Base-by-base conservation (phyloP, 306 rosid species). In the Vigna nakashimae region DNA sequence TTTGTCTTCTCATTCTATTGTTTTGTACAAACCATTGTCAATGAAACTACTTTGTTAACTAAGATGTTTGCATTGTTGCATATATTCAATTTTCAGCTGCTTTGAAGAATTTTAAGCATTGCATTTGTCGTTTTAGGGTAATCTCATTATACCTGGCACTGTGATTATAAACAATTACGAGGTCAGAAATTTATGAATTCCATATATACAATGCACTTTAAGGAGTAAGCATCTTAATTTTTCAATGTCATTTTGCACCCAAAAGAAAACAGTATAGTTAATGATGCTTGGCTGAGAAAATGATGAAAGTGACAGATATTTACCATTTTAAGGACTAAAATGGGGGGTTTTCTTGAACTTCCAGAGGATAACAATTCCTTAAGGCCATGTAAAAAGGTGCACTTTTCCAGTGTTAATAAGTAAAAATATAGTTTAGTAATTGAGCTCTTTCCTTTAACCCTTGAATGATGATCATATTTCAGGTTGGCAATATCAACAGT, bases 401-500 rank as follows among this genome's bases (percentile, higher is more conserved):
- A 53, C 24, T 77, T 49, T 40, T 58, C 20, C 13, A 15, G 65
- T 60, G 36, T 60, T 65, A 51, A 18, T 69, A n/a, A 2, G 50
- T 22, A 16, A 52, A 66, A n/a, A n/a, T 28, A 63, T 56, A 24
- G 64, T 67, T 79, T 24, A 68, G n/a, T 16, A n/a, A 26, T 43
- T 59, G 32, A 58, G 24, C 24, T 67, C 57, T 57, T 69, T 75
- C 18, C 34, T 45, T 70, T 76, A 57, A 56, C 42, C n/a, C 24
- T 71, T 65, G 57, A 75, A 30, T 69, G 45, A 20, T 75, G 71
- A 56, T 38, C 62, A 57, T 56, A 52, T 82, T 74, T 76, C 84
- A 95, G 98, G 98, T 24, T 92, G 98, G 98, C 98, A 95, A 77
- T 95, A 91, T 84, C 98, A 95, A 85, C 82, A 67, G 76, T 88